Conservation (phyloP, 371 early-diverging fungal genomes). For the Mortierella sp. region DNA sequence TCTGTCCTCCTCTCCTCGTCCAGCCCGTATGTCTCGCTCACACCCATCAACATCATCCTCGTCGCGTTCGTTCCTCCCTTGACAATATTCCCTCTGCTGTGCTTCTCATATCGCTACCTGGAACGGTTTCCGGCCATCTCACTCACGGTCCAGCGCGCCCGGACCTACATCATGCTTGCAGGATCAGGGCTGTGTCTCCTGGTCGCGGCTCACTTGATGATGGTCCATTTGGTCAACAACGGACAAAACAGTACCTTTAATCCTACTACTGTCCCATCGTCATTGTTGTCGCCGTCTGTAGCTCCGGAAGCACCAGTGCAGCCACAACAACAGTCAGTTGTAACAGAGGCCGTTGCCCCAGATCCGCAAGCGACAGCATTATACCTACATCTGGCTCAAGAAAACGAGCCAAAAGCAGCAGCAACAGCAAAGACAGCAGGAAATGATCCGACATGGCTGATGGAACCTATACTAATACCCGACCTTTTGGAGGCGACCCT, state of each 20-base stretch:
- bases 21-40: conserved; percentile 24
- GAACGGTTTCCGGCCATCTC: conserved; percentile 39
- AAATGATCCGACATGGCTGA: too few species aligned
- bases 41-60: conserved; percentile 30
- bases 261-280: conserved; percentile 1
- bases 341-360: too few species aligned
- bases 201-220: conserved; percentile 32
- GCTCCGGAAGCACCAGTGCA: not conserved
- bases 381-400: too few species aligned
- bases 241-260: conserved; percentile 23
- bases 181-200: conserved; percentile 41
- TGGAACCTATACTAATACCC: too few species aligned
- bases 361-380: too few species aligned
- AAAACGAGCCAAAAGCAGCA: too few species aligned
- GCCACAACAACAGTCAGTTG: not conserved
- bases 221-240: conserved; percentile 25
- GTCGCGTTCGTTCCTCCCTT: conserved; percentile 41
- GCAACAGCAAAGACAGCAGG: too few species aligned
- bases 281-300: not conserved
- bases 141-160: conserved; percentile 35
- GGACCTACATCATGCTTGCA: conserved; percentile 42
- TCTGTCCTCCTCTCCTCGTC: conserved; percentile 36
- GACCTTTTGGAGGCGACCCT: too few species aligned
- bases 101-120: conserved; percentile 42
- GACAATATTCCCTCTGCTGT: conserved; percentile 32